These are phyloP conservation scores for Hamamelis virginiana DNA, from an alignment of 164 flowering plant species.

Conservation along the genomic window DNA sequence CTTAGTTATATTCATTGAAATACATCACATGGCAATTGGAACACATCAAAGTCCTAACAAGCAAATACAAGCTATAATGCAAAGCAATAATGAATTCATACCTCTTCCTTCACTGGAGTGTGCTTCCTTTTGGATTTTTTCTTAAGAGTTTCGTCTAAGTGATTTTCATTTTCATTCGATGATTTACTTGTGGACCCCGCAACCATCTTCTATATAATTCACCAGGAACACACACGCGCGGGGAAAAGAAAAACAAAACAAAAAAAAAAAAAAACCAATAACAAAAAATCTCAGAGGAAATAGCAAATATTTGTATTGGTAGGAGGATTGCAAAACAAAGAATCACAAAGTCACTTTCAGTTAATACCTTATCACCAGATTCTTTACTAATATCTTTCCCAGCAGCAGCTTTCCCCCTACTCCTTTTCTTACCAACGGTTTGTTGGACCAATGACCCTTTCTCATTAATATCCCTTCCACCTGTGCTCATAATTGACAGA, in stretches of 20 bases:
- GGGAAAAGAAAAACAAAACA: neutral
- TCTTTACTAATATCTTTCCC: slow-evolving; percentile 6
- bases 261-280: too few relatives aligned
- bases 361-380: slow-evolving; percentile 19
- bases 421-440: slow-evolving; percentile 4
- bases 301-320: neutral
- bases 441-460: slow-evolving; percentile 4
- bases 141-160: slow-evolving; percentile 9
- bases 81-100: slow-evolving; percentile 11
- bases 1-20: neutral
- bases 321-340: neutral
- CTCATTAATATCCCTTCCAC: neutral
- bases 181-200: neutral
- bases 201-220: slow-evolving; percentile 11
- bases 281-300: neutral
- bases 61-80: neutral
- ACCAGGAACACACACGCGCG: too few relatives aligned
- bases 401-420: neutral
- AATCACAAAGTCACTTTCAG: neutral
- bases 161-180: neutral
- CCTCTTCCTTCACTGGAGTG: slow-evolving; percentile 18
- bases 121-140: slow-evolving; percentile 13
- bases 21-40: neutral
- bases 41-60: neutral
- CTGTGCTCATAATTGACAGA: neutral